Evolutionary conservation across 1,284 basidiomycete species (phyloP), one percentile per base, ranked within the genome.

Genomic region (Rhodotorula sp.): DNA sequence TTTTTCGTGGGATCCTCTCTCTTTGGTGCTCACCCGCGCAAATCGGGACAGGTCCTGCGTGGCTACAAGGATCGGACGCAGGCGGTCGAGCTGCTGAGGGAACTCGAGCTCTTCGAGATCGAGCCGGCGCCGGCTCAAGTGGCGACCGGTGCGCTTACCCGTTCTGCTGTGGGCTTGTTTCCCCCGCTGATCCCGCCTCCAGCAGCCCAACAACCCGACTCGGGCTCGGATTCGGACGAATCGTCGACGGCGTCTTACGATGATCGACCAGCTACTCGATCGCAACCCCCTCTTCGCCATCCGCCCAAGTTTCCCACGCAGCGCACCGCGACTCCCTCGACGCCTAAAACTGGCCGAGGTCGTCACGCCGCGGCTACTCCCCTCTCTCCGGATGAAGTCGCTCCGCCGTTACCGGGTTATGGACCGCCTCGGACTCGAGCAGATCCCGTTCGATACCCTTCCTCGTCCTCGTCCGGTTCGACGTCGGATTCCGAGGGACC

Each of bases 81-180:
- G 62, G 81, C 81, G 8, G 78, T 79, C 17, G 76, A 78, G 20
- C 76, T 82, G 46, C 78, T 82, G 51, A 74, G 78, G 48, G 81
- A 82, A 68, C 77, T 82, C 53, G 80, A 81, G 60, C 79, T 70
- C 60, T 82, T 80, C 66, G 78, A 78, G n/a, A 77, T 80, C 6
- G 77, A 80, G 49, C 76, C 80, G 12, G 37, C 37, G 37, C 78
- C 77, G 1, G 73, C 77, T 62, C 72, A 14, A 18, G 56, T 51
- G 69, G 54, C 76, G 75, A 56, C 79, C 75, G 79, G 71, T 74
- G 59, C 68, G 73, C 72, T 42, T n/a, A 45, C 60, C 51, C 29
- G 18, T 6, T 20, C 44, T 12, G 4, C 6, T 14, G 37, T 14
- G 10, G 37, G 37, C 12, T 42, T 42, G 10, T 42, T 42, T 14